phyloP scores from a whole-genome alignment of 2,329 filamentous ascomycete species.

The Tolypocladium tropicale region DNA sequence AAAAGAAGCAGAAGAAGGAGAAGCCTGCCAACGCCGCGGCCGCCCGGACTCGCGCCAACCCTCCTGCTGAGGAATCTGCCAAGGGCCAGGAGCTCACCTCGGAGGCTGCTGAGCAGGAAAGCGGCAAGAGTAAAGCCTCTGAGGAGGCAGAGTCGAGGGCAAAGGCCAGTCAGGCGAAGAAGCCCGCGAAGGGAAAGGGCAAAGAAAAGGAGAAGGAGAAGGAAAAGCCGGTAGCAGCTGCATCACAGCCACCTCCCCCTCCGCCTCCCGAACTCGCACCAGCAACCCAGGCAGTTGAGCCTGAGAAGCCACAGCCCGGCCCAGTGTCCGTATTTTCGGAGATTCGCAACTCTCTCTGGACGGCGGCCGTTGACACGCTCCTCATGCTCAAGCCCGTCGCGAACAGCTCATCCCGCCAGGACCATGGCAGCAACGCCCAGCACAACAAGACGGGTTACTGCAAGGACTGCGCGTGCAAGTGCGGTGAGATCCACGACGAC shows the following conservation, averaged over 20 bases:
- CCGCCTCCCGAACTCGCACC: constrained; percentile 8
- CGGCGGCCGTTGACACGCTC: constrained; percentile 21
- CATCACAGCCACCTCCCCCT: constrained; percentile 7
- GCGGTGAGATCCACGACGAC: constrained; percentile 30
- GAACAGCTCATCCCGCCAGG: constrained; percentile 16
- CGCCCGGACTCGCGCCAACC: constrained; percentile 4
- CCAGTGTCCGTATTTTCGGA: constrained; percentile 25
- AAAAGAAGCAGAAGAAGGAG: constrained; percentile 80
- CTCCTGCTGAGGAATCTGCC: constrained; percentile 4
- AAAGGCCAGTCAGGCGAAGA: constrained; percentile 19
- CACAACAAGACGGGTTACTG: constrained; percentile 19
- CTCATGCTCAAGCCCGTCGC: constrained; percentile 26
- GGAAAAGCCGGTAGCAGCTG: not conserved
- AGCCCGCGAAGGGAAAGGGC: constrained; percentile 17
- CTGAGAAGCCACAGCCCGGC: constrained; percentile 19
- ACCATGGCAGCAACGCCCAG: constrained; percentile 11
- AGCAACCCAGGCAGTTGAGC: constrained; percentile 8
- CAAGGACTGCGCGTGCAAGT: constrained; percentile 26
- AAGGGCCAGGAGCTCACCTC: constrained; percentile 5
- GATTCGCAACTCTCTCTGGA: constrained; percentile 22
- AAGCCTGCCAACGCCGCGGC: constrained; percentile 26
- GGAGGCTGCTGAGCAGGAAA: not conserved
- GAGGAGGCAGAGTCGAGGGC: constrained; percentile 13
- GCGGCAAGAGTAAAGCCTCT: constrained; percentile 2
- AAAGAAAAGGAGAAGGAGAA: constrained; percentile 12